Evolutionary conservation across 2,329 filamentous ascomycete species (phyloP), one percentile per base, ranked within the genome.

Genomic region (Verticillium nonalfalfae): DNA sequence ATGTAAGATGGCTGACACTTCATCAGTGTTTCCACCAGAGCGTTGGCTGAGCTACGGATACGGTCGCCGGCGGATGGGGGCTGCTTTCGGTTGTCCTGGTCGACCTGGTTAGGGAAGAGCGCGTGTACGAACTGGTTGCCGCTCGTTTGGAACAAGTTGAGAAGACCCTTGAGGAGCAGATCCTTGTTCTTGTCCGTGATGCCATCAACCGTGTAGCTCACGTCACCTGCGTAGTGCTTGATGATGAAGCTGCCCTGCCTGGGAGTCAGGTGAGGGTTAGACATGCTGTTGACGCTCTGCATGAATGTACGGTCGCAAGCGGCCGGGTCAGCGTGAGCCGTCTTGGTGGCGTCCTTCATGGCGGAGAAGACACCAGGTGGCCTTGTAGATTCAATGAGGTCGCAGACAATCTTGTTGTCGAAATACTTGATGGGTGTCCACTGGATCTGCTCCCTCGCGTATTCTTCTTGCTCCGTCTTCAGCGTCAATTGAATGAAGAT

Each of bases 151-250:
- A 97, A 90, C 40, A 99, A 81, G 71, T 91, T 94, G 59, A 98
- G 83, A 52, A 99, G 80, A 68, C 97, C 95, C 79, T 99, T 99
- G 62, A 98, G 81, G 55, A 99, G 82, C 75, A 96, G 92, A 72
- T 99, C 95, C 81, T 98, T 99, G 81, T 98, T 99, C 84, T 99
- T 99, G 75, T 99, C 95, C 1, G 95, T 99, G 81, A 99, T 99
- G 63, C 95, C 95, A 61, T 96, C 91, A 3, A 98, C 89, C 1
- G 90, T 91, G 75, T 99, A 99, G 66, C 87, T 88, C 67, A 99
- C 95, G 76, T 99, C 95, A 76, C 95, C 95, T 62, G 95, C 95
- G 73, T 99, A 99, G 77, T 99, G 95, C 81, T 97, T 98, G 78
- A 99, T 90, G 71, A 99, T 95, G 76, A 99, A 99, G 74, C 91